Evolutionary conservation across 2,329 filamentous ascomycete genomes (phyloP), one percentile per base, ranked within the genome.

Genomic region (Exophiala sp.): DNA sequence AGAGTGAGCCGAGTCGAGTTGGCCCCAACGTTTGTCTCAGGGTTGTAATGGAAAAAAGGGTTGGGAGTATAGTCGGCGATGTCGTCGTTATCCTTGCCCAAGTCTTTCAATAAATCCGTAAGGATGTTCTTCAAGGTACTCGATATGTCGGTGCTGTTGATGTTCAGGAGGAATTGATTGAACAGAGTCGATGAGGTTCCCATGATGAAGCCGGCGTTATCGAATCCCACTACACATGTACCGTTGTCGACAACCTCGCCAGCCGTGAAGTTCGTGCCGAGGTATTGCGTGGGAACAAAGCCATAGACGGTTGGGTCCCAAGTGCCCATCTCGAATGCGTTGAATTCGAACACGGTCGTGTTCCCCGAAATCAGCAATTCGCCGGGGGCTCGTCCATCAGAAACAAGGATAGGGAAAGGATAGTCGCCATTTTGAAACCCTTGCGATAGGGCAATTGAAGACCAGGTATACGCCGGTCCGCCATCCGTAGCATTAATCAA

Each of bases 161-260:
- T 72, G 9, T 80, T 69, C 2, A 89, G 73, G 14, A 95, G 69
- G 60, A 86, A 78, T 60, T 82, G 74, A 70, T 95, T 95, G 76
- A 95, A 95, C 1, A 95, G 75, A 0, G 86, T 85, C 1, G 83
- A 88, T 18, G 84, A 88, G 0, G 89, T 95, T 43, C 89, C 89
- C 80, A 95, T 88, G 21, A 95, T 73, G 63, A 80, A 95, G 5
- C 87, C 87, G 19, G 79, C 78, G 60, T 89, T 89, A 68, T 95
- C 90, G 56, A 89, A 89, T 1, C 90, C 90, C 6, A 77, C 73
- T 13, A 94, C 76, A 63, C 90, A 95, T 22, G 69, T 65, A 37
- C 78, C 76, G 48, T 74, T 65, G 9, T 71, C 64, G 0, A 77
- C 69, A 16, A 93, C 66, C 6, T 65, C 62, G 16, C 87, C 87